Base-by-base conservation (phyloP, 2,329 filamentous ascomycete genomes). In the Diaporthe amygdali region DNA sequence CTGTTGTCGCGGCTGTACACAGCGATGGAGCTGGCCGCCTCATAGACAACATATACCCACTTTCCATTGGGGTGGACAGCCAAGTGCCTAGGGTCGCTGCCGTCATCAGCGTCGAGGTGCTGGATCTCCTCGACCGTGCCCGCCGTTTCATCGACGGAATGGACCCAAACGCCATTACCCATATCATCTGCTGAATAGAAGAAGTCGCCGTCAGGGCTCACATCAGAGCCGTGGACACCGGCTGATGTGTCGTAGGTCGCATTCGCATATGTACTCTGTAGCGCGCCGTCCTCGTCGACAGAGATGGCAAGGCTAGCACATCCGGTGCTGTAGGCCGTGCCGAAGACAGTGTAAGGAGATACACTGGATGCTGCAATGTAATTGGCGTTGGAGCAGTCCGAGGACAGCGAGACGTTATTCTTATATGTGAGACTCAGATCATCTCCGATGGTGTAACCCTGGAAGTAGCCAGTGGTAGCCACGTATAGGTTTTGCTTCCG, bases 151-250 rank as follows among this genome's bases (percentile, higher is more conserved):
- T 79, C 76, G 49, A 76, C 71, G 6, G 71, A 71, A 70, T 79
- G 79, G 6, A 74, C 73, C 78, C 78, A 80, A 12, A 80, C 75
- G 5, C 77, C 75, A 69, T 79, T 78, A 32, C 77, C 78, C 73
- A 75, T 78, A 63, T 78, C 76, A 59, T 80, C 78, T 10, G 78
- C 78, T 0, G 76, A 77, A 71, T 79, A 80, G 46, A 79, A 49
- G 70, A 78, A 79, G 39, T 75, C 66, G 51, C 75, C 74, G 54
- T 76, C 71, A 8, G 74, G 67, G 37, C 71, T 66, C 54, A 79
- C 47, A 7, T 72, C 74, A 12, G 76, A 64, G 17, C 78, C 78
- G 61, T 80, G 78, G 15, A 79, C 76, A 10, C 77, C 78, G 5
- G 72, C 72, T 1, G 66, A 63, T 56, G 68, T 71, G 12, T 73